A percentile compares a stretch with the other conserved stretches of the same genome.
These are phyloP conservation scores for Schwanniomyces sp. DNA, from an alignment of 805 yeast genomes.

Conservation along the genomic window DNA sequence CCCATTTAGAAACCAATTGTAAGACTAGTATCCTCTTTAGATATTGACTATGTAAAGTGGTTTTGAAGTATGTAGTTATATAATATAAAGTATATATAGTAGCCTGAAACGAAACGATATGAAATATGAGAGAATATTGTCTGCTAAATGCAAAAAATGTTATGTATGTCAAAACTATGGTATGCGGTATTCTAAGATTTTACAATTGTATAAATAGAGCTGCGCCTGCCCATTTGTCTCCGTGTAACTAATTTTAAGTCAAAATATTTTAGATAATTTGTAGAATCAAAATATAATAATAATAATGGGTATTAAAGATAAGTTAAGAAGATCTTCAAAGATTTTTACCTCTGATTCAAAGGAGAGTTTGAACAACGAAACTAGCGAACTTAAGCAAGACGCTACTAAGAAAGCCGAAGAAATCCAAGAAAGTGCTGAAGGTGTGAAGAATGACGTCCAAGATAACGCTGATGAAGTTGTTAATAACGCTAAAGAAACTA, in stretches of 20 bases:
- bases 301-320: conserved; percentile 37
- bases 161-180: neutral
- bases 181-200: neutral
- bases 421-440: conserved; percentile 4
- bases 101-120: neutral
- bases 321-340: conserved; percentile 38
- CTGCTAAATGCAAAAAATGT: neutral
- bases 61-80: too few relatives aligned
- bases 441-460: neutral
- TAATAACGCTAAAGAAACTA: neutral
- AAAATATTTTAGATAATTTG: conserved; percentile 1
- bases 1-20: neutral
- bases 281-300: neutral
- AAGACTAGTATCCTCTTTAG: too few relatives aligned
- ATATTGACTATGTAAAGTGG: too few relatives aligned
- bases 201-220: conserved; percentile 1
- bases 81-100: neutral
- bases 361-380: conserved; percentile 15
- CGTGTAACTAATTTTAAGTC: neutral
- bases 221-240: conserved; percentile 1
- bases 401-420: conserved; percentile 5
- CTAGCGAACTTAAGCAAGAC: conserved; percentile 3
- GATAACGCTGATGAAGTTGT: neutral
- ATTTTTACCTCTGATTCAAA: conserved; percentile 28
- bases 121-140: neutral